Base-by-base conservation (phyloP, 2,329 filamentous ascomycete genomes). In the Paecilomyces fulvus region DNA sequence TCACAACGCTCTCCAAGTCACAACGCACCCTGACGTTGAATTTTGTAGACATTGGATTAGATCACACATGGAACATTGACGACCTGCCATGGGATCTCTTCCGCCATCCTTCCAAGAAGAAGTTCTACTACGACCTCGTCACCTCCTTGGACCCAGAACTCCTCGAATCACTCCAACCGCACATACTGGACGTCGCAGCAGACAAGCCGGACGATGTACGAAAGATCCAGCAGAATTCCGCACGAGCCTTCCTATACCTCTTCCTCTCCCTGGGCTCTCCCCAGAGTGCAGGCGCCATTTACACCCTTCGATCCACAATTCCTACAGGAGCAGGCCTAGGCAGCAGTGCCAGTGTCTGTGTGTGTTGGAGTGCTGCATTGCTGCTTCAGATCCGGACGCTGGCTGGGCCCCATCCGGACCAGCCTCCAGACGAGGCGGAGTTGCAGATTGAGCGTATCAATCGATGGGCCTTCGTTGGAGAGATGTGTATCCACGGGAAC, bases 401-500 rank as follows among this genome's bases (percentile, higher is more conserved):
- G 5, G 88, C 90, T 1, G 91, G 91, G 0, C 94, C 94, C 1
- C 92, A 97, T 69, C 89, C 89, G 0, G 92, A 97, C 65, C 92
- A 97, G 72, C 90, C 91, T 3, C 75, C 85, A 0, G 86, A 90
- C 55, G 94, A 99, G 75, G 90, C 90, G n/a, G 85, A 89, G 58
- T 75, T 91, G 49, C 92, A 99, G 70, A 82, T 97, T 30, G 92
- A 97, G 75, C 85, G 92, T 61, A 96, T 99, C 75, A 99, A 99
- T 73, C 83, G 89, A 59, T 99, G 95, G 94, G 92, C 94, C 0
- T 97, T 96, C 72, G 94, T 99, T 0, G 88, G 88, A 23, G 94
- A 99, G 72, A 88, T 97, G 84, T 94, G 91, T 74, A 96, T 97
- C 60, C 94, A 99, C 69, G 94, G 92, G 37, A 97, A 95, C 67